Evolutionary conservation across 2,329 filamentous ascomycete genomes (phyloP).

Genomic region (Ampelomyces quisqualis): DNA sequence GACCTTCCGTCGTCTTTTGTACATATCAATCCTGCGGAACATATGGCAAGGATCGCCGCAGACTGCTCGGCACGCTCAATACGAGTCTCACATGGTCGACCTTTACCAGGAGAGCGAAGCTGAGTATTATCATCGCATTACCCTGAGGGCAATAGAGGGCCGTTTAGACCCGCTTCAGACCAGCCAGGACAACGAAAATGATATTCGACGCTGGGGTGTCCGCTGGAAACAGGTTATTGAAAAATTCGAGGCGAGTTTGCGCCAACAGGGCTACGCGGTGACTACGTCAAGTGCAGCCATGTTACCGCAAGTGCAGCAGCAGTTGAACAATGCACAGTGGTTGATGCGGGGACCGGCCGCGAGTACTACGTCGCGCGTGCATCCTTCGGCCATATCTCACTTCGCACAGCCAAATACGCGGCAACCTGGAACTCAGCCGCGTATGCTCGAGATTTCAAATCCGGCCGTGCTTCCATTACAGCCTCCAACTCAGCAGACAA

Average conservation of each 20-base stretch:
- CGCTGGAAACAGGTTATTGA: conserved; percentile 7
- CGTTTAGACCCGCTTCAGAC: neutral
- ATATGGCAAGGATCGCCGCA: conserved; percentile 36
- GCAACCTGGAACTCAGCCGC: too few species aligned
- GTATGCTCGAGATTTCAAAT: too few species aligned
- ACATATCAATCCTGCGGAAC: conserved; percentile 51
- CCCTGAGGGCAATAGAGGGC: neutral
- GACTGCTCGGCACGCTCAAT: neutral
- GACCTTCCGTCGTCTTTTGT: conserved; percentile 57
- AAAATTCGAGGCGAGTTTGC: conserved; percentile 1
- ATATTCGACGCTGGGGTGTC: conserved; percentile 7
- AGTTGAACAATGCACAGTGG: too few species aligned
- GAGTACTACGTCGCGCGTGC: too few species aligned
- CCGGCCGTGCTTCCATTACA: neutral
- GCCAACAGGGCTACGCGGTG: neutral
- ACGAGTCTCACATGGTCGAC: conserved; percentile 9
- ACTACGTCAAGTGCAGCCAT: conserved; percentile 2
- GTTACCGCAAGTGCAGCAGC: conserved; percentile 1
- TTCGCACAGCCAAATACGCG: too few species aligned
- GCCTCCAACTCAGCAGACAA: neutral
- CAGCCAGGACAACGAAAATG: conserved; percentile 1
- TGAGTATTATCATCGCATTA: conserved; percentile 2
- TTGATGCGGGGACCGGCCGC: too few species aligned
- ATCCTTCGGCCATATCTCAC: too few species aligned
- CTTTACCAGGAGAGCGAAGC: conserved; percentile 14